A percentile compares a stretch with the other conserved stretches of the same genome.
These are phyloP conservation scores for Raddia guianensis DNA, from an alignment of 176 grass and related monocot genomes.

Conservation along the genomic window DNA sequence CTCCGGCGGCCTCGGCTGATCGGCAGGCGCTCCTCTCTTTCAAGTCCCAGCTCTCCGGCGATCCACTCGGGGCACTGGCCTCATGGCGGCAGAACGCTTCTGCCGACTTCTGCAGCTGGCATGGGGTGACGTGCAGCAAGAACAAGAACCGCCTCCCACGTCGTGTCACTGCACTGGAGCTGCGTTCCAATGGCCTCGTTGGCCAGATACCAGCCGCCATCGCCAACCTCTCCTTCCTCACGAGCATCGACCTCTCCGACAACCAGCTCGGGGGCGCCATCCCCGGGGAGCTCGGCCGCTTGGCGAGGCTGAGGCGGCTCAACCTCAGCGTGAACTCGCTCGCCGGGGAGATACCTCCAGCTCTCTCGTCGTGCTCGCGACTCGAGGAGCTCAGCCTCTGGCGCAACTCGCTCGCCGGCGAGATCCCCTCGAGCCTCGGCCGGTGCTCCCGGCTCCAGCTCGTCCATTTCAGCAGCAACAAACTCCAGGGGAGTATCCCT, in stretches of 20 bases:
- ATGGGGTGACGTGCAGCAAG: too few relatives aligned
- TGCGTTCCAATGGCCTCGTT: neutral
- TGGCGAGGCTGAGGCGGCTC: slow-evolving; percentile 49
- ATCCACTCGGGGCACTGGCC: too few relatives aligned
- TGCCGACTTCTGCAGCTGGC: too few relatives aligned
- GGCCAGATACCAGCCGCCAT: neutral
- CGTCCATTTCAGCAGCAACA: slow-evolving; percentile 57
- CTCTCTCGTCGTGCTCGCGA: slow-evolving; percentile 40
- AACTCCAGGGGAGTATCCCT: slow-evolving; percentile 50
- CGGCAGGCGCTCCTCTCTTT: too few relatives aligned
- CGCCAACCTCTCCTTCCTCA: slow-evolving; percentile 48
- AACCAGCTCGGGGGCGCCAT: neutral
- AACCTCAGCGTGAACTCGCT: slow-evolving; percentile 59
- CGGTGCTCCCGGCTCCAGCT: slow-evolving; percentile 51
- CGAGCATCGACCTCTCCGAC: too few relatives aligned
- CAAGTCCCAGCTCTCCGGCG: too few relatives aligned
- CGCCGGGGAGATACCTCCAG: slow-evolving; percentile 37
- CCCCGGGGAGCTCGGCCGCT: neutral
- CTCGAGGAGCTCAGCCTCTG: slow-evolving; percentile 58
- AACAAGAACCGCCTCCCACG: too few relatives aligned
- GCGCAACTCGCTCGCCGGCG: slow-evolving; percentile 46
- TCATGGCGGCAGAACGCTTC: too few relatives aligned
- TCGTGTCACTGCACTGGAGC: neutral
- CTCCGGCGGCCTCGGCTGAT: too few relatives aligned
- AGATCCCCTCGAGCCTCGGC: slow-evolving; percentile 41